Percentiles rank a stretch among this genome's conserved stretches.
Conservation (phyloP, 108 stramenopile genomes). For the Aurantiochytrium sp. region DNA sequence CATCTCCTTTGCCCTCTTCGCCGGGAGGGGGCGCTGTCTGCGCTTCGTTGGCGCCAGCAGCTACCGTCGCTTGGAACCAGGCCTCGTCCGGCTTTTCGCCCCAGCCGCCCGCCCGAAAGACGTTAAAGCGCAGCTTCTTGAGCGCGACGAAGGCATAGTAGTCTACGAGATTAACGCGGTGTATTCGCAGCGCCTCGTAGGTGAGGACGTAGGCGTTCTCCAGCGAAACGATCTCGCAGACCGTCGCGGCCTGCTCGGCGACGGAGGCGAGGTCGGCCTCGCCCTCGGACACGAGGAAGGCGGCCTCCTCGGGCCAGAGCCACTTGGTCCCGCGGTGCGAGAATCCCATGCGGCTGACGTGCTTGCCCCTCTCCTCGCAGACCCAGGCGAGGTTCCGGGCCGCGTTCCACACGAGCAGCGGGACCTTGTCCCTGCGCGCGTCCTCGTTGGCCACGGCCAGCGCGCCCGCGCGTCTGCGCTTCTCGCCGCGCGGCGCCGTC, state of each 20-base stretch:
- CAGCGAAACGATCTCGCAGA: background rate
- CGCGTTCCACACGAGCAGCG: background rate
- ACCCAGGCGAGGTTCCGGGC: background rate
- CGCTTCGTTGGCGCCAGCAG: no score
- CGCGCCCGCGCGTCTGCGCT: background rate
- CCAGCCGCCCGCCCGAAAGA: background rate
- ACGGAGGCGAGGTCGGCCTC: background rate
- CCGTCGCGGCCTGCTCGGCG: background rate
- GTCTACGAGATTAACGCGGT: background rate
- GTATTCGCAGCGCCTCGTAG: background rate
- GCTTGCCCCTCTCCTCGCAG: background rate
- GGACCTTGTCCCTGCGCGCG: background rate
- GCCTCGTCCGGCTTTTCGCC: background rate
- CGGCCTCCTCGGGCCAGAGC: constrained; percentile 12
- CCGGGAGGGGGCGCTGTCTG: no score
- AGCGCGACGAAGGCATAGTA: background rate
- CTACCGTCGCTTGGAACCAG: background rate
- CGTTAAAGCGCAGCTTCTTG: constrained; percentile 23
- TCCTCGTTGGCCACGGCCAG: background rate
- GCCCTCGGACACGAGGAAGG: constrained; percentile 5
- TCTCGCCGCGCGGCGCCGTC: background rate
- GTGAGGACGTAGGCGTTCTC: background rate
- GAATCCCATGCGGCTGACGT: constrained; percentile 25
- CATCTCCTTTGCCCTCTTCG: no score
- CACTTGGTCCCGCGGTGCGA: background rate